Evolutionary conservation across 2,329 filamentous ascomycete genomes (phyloP), one percentile per base, ranked within the genome.

Genomic region (Penicillium sp.): DNA sequence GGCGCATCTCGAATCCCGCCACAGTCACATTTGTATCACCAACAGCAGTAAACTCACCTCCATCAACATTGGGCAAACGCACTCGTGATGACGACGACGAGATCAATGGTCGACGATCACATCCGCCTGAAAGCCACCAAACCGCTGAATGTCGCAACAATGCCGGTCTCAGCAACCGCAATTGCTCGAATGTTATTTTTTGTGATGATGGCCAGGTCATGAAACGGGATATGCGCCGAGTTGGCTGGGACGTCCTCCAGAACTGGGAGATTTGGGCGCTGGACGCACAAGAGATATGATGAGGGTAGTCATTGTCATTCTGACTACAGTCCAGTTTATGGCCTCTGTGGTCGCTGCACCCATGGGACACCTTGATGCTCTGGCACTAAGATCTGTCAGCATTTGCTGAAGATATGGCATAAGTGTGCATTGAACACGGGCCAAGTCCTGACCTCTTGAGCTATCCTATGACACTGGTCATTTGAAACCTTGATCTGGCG

Each of bases 201-300:
- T 32, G 33, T 2, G 40, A 41, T n/a, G 52, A 51, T 7, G 52
- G 54, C 6, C 49, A 56, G 11, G 37, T 57, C 7, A 61, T 59
- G 48, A 55, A 55, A 37, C 57, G 67, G 12, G 50, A 48, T 8
- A 49, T 67, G 15, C 56, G 55, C 6, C 57, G 62, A 14, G 61
- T 66, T 6, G 56, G 57, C 4, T 67, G 64, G 62, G 62, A 68
- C 4, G 60, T 64, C 4, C 46, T 69, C 10, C 58, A 63, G 35
- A 44, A 65, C 28, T 68, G 66, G 59, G 67, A 68, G 39, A 64
- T 70, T 12, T 70, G 66, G 65, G 60, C 56, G 6, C 49, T 68
- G 43, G 67, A 70, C 47, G 50, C 59, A 5, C 59, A 64, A 48
- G 65, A 69, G 32, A 50, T 53, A 22, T 22, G 18, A 22, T 22